Evolutionary conservation across 2,329 filamentous ascomycete genomes (phyloP), one percentile per base, ranked within the genome.

Genomic region (Triangularia setosa): DNA sequence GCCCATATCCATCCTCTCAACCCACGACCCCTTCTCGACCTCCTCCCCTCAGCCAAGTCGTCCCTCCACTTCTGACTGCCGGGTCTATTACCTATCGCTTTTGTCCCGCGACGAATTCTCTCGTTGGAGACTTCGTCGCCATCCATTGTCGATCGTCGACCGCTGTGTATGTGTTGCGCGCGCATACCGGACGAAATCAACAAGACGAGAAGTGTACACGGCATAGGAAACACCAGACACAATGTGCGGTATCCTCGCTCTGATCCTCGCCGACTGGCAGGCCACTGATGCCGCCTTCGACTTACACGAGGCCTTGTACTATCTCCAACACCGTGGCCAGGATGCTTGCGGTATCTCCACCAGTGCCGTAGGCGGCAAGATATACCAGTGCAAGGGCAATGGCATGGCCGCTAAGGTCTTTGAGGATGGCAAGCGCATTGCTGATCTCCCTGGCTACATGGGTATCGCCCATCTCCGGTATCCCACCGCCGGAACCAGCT

Each of bases 301-400:
- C 69, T 79, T 91, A 52, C 88, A 91, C 74, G 89, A 91, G 76
- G 83, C 84, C 48, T 79, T 91, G n/a, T 91, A 89, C 76, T 87
- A 87, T 71, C 84, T 91, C 9, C 89, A 78, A 68, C 77, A 93
- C 75, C 85, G 91, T 73, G 91, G 92, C 61, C 92, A 96, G 76
- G 93, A 97, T 88, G 93, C 93, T 58, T 91, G 88, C 62, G 93
- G 93, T 68, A 94, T 97, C 70, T 87, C 92, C 81, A 71, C 92
- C 83, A 82, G 89, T 84, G 70, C 84, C 16, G 67, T 68, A 80
- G 91, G 91, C 35, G 93, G 93, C 67, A 85, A 92, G 53, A 89
- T 97, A 70, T 94, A 90, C 75, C 92, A 96, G 75, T 90, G 90
- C 81, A 97, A 97, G 79, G 92, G 92, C 69, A 92, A 93, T 74